Evolutionary conservation across 2,329 filamentous ascomycete genomes (phyloP).

Genomic region (Talaromyces atroroseus): DNA sequence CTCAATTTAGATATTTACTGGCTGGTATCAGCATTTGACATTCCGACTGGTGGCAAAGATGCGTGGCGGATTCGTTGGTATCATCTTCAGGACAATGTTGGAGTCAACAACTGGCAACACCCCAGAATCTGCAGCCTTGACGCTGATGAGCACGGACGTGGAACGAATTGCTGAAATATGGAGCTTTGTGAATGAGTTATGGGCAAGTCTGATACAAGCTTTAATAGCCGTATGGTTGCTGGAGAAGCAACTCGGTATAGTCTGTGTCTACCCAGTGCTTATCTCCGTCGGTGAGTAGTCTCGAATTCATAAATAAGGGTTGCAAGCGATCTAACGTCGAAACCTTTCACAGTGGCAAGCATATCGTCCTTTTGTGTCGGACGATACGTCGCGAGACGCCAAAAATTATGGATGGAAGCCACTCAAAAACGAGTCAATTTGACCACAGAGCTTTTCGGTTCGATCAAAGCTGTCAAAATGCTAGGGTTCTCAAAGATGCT

Average conservation of each 20-base stretch:
- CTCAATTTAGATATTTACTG: conserved; percentile 3
- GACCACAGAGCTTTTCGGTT: conserved; percentile 35
- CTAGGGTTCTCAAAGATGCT: conserved; percentile 23
- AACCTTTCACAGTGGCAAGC: conserved; percentile 10
- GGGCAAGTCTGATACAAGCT: conserved; percentile 32
- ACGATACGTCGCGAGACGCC: conserved; percentile 18
- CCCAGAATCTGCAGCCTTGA: conserved; percentile 6
- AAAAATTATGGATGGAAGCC: conserved; percentile 38
- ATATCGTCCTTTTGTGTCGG: conserved; percentile 14
- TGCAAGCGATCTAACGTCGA: conserved; percentile 12
- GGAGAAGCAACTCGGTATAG: conserved; percentile 26
- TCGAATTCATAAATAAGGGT: not conserved
- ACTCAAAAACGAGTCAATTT: conserved; percentile 39
- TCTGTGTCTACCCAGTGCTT: conserved; percentile 28
- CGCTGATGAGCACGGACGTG: conserved; percentile 8
- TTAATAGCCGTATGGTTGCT: conserved; percentile 31
- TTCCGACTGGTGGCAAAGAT: conserved; percentile 7
- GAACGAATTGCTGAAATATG: conserved; percentile 2
- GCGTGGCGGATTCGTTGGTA: not conserved
- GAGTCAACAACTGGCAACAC: not conserved
- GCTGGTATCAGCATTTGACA: conserved; percentile 8
- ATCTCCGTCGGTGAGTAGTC: conserved; percentile 24
- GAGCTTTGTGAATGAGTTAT: conserved; percentile 21
- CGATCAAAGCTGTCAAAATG: conserved; percentile 40
- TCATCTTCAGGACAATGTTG: conserved; percentile 5